A percentile compares a stretch with the other conserved stretches of the same genome.
phyloP scores from a whole-genome alignment of 208 protist species.

The Crithidia thermophila region DNA sequence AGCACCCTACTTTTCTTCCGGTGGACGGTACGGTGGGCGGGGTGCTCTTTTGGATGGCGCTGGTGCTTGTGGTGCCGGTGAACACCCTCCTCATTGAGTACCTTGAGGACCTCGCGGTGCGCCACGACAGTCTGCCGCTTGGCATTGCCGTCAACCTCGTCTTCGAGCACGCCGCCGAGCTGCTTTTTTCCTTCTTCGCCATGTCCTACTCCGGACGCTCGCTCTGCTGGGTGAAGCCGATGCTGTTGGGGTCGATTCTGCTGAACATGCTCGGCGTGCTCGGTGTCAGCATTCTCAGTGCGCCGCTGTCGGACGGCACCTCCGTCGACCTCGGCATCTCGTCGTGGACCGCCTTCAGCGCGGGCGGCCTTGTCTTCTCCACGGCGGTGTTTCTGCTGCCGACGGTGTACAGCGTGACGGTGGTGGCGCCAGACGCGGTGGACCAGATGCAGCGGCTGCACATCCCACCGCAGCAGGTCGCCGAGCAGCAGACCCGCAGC shows the following conservation, averaged over 20 bases:
- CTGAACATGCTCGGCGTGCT: slow-evolving; percentile 71
- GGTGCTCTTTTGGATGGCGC: slow-evolving; percentile 31
- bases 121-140: slow-evolving; percentile 32
- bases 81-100: slow-evolving; percentile 41
- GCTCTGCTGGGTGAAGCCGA: slow-evolving; percentile 57
- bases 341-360: slow-evolving; percentile 46
- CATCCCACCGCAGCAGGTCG: slow-evolving; percentile 3
- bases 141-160: slow-evolving; percentile 60
- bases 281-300: slow-evolving; percentile 47
- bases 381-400: slow-evolving; percentile 54
- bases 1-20: background rate
- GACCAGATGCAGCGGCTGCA: slow-evolving; percentile 13
- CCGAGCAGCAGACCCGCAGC: slow-evolving; percentile 21
- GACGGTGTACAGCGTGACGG: slow-evolving; percentile 44
- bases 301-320: slow-evolving; percentile 24
- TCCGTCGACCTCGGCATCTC: slow-evolving; percentile 35
- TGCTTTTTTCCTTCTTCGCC: slow-evolving; percentile 54
- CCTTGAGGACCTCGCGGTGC: slow-evolving; percentile 69
- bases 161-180: slow-evolving; percentile 62
- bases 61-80: slow-evolving; percentile 38
- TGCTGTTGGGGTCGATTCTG: slow-evolving; percentile 66
- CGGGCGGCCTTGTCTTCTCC: slow-evolving; percentile 38
- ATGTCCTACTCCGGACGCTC: slow-evolving; percentile 35
- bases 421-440: slow-evolving; percentile 17
- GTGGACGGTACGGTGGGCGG: background rate